Base-by-base conservation (phyloP, 2,329 filamentous ascomycete genomes). In the Cryphonectria radicalis region DNA sequence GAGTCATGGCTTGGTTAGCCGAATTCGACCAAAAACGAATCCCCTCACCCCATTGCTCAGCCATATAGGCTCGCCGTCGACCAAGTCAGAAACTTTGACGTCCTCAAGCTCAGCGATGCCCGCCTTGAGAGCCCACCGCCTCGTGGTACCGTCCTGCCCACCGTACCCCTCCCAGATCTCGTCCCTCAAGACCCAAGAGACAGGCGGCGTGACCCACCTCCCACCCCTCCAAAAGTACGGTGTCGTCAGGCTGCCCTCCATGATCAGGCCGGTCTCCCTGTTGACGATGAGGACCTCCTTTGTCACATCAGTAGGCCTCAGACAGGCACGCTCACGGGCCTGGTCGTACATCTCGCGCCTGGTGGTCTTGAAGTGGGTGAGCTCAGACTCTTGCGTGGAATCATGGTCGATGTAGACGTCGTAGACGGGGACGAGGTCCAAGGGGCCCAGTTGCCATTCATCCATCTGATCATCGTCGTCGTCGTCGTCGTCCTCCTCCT, bases 331-430 rank as follows among this genome's bases (percentile, higher is more conserved):
- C 37, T 82, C 77, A 11, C 94, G 88, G 1, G 94, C 93, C 2
- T 82, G 83, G 63, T 92, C 88, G 79, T 98, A 98, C 78, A 90
- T 85, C 13, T 84, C 82, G 19, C 95, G 89, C 64, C 86, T 84
- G 0, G 93, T 96, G 0, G 95, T 98, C 81, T 99, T 98, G 83
- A 92, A 93, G 71, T 91, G 90, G 0, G 95, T 97, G 77, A 91
- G 92, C n/a, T 89, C 86, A 0, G 88, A 88, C 57, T 81, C 80
- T 10, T 74, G 53, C 0, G 84, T 86, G n/a, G 68, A 68, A n/a
- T 74, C 70, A 13, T 70, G 68, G 75, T 89, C 87, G 3, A 88
- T 71, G 0, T 85, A 72, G 2, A 89, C 78, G 2, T 82, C 80
- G 72, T 83, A 87, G 0, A 77, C 77, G 0, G 79, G 77, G n/a